These are phyloP conservation scores for Pestalotiopsis sp. DNA, from an alignment of 2,329 filamentous ascomycete genomes.

Conservation along the genomic window DNA sequence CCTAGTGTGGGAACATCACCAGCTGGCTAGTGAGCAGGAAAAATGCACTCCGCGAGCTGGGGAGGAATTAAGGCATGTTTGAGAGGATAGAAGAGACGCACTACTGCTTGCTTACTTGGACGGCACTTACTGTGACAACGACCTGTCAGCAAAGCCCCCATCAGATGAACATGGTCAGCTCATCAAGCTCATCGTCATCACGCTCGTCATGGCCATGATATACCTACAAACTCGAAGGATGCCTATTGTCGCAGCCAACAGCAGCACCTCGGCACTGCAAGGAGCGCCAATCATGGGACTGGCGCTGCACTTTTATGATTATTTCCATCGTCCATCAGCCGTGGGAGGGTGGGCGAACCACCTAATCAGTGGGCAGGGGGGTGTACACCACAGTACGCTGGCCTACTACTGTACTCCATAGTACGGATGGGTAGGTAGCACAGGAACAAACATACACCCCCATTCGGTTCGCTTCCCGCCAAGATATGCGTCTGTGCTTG, in stretches of 20 bases:
- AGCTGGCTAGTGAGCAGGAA: too few species aligned
- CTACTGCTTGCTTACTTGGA: background rate
- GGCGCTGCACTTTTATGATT: background rate
- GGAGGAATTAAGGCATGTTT: too few species aligned
- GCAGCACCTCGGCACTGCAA: background rate
- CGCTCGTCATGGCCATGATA: background rate
- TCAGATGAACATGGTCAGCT: background rate
- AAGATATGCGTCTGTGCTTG: background rate
- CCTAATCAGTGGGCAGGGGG: background rate
- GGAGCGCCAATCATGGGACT: background rate
- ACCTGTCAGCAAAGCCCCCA: background rate
- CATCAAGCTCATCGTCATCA: background rate
- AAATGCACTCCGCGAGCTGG: too few species aligned
- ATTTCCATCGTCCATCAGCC: background rate
- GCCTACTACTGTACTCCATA: too few species aligned
- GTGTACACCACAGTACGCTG: background rate
- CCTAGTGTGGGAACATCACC: background rate
- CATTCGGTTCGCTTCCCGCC: conserved; percentile 8
- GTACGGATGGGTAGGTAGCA: background rate
- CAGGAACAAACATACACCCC: background rate
- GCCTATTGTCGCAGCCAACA: background rate
- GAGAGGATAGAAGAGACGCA: too few species aligned
- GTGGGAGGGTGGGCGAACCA: background rate
- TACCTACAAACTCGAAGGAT: background rate
- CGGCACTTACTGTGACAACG: background rate